phyloP scores from a whole-genome alignment of 208 protist genomes.

The Leishmania martiniquensis region DNA sequence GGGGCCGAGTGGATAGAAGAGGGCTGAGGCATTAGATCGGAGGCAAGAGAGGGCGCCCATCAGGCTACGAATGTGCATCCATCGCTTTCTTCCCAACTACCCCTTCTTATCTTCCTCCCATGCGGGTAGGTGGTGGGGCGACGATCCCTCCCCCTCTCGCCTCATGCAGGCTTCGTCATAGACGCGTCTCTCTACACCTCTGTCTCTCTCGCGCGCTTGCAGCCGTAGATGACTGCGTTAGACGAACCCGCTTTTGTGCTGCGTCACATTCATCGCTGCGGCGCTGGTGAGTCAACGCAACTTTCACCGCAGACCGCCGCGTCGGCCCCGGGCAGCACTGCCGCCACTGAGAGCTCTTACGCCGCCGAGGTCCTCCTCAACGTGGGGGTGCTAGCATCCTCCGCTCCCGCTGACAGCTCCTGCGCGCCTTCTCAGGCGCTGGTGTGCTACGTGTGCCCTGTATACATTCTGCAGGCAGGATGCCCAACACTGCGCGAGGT shows the following conservation, averaged over 20 bases:
- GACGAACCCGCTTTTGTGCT: slow-evolving; percentile 18
- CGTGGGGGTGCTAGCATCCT: slow-evolving; percentile 6
- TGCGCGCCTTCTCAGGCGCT: not conserved
- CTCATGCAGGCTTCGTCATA: no score
- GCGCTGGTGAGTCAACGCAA: not conserved
- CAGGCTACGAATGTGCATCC: not conserved
- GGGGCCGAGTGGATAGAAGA: not conserved
- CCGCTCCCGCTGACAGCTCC: not conserved
- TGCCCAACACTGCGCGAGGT: slow-evolving; percentile 44
- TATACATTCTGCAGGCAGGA: slow-evolving; percentile 41
- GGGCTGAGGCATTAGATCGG: not conserved
- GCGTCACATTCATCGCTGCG: slow-evolving; percentile 20
- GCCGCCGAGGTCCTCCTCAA: slow-evolving; percentile 26
- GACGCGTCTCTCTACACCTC: not conserved
- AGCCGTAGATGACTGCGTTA: not conserved
- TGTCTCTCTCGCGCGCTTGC: not conserved
- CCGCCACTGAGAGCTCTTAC: not conserved
- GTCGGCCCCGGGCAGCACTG: not conserved
- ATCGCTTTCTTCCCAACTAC: not conserved
- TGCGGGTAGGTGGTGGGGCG: not conserved
- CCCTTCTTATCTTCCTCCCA: not conserved
- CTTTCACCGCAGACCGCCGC: not conserved
- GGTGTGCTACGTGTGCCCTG: slow-evolving; percentile 39
- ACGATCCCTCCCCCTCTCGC: not conserved
- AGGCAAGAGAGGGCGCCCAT: not conserved